These are phyloP conservation scores for Scenedesmus sp. DNA, from an alignment of 163 green algal genomes.

Conservation along the genomic window DNA sequence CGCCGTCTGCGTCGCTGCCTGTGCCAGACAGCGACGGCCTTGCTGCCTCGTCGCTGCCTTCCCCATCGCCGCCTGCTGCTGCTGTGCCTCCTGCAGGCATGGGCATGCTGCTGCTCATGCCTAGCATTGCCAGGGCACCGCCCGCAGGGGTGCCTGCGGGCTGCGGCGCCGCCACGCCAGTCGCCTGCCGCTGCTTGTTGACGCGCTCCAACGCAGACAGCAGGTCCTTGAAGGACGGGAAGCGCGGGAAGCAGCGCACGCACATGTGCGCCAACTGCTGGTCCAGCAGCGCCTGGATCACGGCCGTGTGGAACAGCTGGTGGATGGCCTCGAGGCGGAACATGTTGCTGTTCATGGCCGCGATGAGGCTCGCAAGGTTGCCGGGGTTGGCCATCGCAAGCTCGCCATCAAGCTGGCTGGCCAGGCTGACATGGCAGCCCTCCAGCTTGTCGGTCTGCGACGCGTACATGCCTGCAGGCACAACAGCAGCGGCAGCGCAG, in stretches of 20 bases:
- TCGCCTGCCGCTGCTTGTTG: not conserved
- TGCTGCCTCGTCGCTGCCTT: not conserved
- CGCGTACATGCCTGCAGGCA: conserved; percentile 29
- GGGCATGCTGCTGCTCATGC: not conserved
- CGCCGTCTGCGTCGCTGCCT: not conserved
- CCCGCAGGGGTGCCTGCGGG: not conserved
- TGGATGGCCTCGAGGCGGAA: conserved; percentile 30
- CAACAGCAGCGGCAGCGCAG: not conserved
- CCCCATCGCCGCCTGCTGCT: not conserved
- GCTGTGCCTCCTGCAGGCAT: not conserved
- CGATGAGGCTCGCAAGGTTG: not conserved
- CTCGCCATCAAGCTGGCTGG: not conserved
- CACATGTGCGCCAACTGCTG: conserved; percentile 52
- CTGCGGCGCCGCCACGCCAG: not conserved
- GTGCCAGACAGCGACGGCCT: not conserved
- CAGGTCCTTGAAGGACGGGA: conserved; percentile 37
- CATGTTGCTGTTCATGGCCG: conserved; percentile 18
- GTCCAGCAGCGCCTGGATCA: conserved; percentile 24
- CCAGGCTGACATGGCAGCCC: not conserved
- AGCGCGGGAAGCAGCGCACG: conserved; percentile 47
- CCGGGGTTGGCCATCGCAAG: not conserved
- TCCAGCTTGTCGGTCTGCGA: conserved; percentile 10
- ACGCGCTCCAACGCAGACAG: conserved; percentile 26
- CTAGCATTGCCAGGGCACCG: not conserved
- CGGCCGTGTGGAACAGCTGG: conserved; percentile 26